Base-by-base conservation (phyloP, 768 basidiomycete genomes). In the Flagelloscypha sp. region DNA sequence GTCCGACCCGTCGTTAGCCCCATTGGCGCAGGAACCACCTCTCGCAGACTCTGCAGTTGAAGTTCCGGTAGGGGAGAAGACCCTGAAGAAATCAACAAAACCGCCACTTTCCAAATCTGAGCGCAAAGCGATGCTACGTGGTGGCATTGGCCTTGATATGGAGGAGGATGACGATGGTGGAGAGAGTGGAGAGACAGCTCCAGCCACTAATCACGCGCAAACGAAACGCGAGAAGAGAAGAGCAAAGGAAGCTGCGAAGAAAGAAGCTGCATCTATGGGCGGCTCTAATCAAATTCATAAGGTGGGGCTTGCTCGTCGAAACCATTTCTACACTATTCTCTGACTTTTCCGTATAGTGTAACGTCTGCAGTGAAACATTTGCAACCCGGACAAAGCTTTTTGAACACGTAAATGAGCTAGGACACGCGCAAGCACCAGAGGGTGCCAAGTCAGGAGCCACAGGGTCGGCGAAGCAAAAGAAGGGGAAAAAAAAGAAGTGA, bases 141-240 rank as follows among this genome's bases (percentile, higher is more conserved):
- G n/a, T n/a, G n/a, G n/a, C n/a, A n/a, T n/a, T n/a, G n/a, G n/a
- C n/a, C n/a, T n/a, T n/a, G n/a, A n/a, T n/a, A n/a, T n/a, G n/a
- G n/a, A n/a, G n/a, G n/a, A n/a, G n/a, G n/a, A n/a, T n/a, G n/a
- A n/a, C n/a, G n/a, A n/a, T n/a, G n/a, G n/a, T n/a, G n/a, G n/a
- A n/a, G 29, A 30, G 30, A 23, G 38, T 22, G 11, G 24, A 31
- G 7, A 37, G 33, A 24, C 30, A 47, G 24, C n/a, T n/a, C n/a
- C n/a, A n/a, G n/a, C n/a, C n/a, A n/a, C n/a, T n/a, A n/a, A n/a
- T n/a, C n/a, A n/a, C n/a, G n/a, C n/a, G n/a, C n/a, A n/a, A n/a
- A 74, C 87, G 5, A 97, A 95, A 58, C 76, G 74, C 40, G 88
- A 95, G 21, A 88, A 81, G 56, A 64, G 93, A 30, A 70, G 79